Evolutionary conservation across 108 stramenopile species (phyloP).

Genomic region (Discostella stelligeroides): DNA sequence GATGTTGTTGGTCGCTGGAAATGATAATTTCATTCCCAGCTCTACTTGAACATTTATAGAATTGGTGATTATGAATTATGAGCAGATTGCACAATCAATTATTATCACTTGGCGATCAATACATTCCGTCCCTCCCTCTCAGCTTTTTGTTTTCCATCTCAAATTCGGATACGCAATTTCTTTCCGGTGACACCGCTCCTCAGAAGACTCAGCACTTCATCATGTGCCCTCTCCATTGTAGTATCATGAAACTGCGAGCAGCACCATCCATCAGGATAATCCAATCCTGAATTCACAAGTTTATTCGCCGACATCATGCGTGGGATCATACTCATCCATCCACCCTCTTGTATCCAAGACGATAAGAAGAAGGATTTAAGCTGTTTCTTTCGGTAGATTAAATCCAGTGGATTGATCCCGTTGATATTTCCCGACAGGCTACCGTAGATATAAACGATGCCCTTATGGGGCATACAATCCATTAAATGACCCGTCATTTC

Average conservation of each 20-base stretch:
- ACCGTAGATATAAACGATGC: conserved; percentile 55
- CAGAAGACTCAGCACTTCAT: conserved; percentile 31
- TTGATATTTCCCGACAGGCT: conserved; percentile 38
- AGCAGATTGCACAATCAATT: too few relatives aligned
- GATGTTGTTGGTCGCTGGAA: too few relatives aligned
- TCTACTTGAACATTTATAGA: too few relatives aligned
- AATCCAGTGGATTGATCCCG: conserved; percentile 39
- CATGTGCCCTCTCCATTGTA: conserved; percentile 52
- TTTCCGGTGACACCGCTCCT: conserved; percentile 42
- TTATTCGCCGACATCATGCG: conserved; percentile 34
- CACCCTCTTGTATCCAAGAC: conserved; percentile 47
- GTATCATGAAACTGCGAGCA: conserved; percentile 47
- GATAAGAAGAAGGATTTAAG: conserved; percentile 51
- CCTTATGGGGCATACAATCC: conserved; percentile 46
- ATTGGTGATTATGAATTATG: too few relatives aligned
- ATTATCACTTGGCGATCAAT: too few relatives aligned
- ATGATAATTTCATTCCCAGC: too few relatives aligned
- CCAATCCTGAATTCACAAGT: conserved; percentile 50
- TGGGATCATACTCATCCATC: conserved; percentile 26
- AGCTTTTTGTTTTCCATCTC: background rate
- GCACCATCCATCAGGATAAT: conserved; percentile 46
- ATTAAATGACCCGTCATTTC: conserved; percentile 50
- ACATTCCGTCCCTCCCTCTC: background rate
- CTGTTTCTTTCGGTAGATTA: conserved; percentile 54
- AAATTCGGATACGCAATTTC: conserved; percentile 47